Base-by-base conservation (phyloP, 768 basidiomycete species). In the Amanita brunnescens region DNA sequence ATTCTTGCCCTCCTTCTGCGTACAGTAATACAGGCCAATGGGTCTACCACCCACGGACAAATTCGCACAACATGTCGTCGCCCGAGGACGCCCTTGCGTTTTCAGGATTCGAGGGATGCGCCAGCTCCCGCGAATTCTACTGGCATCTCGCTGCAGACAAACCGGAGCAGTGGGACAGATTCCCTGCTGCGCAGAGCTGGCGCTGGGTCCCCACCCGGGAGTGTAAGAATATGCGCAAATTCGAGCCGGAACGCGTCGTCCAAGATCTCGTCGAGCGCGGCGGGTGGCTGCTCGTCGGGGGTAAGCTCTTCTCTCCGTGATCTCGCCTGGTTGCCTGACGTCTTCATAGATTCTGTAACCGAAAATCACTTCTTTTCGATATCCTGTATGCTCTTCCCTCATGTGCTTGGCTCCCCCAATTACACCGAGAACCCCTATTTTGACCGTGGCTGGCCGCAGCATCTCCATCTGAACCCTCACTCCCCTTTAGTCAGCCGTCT, bases 321-420 rank as follows among this genome's bases (percentile, higher is more conserved):
- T 33, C 13, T 24, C 26, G 14, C 34, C 9, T 46, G n/a, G n/a
- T 35, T 12, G 38, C 14, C n/a, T 13, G 24, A 46, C 54, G 30
- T 9, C 10, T 3, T 18, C 49, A 23, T 53, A 80, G 83, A 87
- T 58, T 85, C 83, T 0, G 79, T 85, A 14, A 78, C 80, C 1
- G 84, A 87, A 60, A 80, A 79, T 55, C 83, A 86, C 61, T 86
- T 86, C 69, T 86, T 85, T 62, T 85, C 84, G 5, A 60, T 85
- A 0, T 85, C 83, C 0, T 86, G 84, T 58, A 57, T 76, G 37
- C 70, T 86, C 2, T 79, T 78, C 62, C 82, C 83, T 0, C 81
- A 85, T 58, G 83, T 85, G 33, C 71, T 72, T 32, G 83, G 83
- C 1, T 81, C 77, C 2, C 84, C 84, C 0, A 72, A 79, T 55